A percentile compares a stretch with the other conserved stretches of the same genome.
Conservation (phyloP, 2,329 filamentous ascomycete genomes). For the Aspergillus melleus region DNA sequence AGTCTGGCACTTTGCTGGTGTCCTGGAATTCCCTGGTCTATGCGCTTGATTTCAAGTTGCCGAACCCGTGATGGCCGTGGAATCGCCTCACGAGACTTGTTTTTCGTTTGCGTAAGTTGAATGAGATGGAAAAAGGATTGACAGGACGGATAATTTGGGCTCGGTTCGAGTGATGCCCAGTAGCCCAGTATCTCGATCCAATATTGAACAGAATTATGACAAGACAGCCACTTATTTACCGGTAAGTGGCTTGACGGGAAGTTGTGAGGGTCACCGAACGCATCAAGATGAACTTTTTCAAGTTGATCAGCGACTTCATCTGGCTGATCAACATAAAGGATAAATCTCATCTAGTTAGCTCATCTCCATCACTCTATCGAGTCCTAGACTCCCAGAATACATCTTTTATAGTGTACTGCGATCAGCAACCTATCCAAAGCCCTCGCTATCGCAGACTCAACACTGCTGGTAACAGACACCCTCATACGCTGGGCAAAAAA, state of each 20-base stretch:
- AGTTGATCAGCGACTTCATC: not conserved
- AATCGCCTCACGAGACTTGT: not conserved
- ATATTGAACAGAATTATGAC: not conserved
- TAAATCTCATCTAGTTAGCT: too few species aligned
- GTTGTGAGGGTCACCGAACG: not conserved
- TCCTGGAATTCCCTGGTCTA: not conserved
- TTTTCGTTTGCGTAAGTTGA: not conserved
- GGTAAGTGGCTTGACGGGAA: too few species aligned
- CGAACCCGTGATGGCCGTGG: not conserved
- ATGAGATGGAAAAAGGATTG: not conserved
- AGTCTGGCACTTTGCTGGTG: not conserved
- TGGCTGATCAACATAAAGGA: too few species aligned
- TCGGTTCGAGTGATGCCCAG: not conserved
- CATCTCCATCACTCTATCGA: too few species aligned
- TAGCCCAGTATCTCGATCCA: not conserved
- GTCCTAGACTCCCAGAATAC: not conserved
- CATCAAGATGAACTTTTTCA: not conserved
- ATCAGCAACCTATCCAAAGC: not conserved
- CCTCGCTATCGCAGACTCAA: too few species aligned
- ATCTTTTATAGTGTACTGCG: not conserved
- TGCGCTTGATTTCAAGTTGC: not conserved
- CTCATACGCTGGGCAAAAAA: not conserved
- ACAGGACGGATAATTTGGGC: not conserved
- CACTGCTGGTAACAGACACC: not conserved
- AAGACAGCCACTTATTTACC: not conserved